phyloP scores from a whole-genome alignment of 768 basidiomycete species.

The Rickenella mellea region DNA sequence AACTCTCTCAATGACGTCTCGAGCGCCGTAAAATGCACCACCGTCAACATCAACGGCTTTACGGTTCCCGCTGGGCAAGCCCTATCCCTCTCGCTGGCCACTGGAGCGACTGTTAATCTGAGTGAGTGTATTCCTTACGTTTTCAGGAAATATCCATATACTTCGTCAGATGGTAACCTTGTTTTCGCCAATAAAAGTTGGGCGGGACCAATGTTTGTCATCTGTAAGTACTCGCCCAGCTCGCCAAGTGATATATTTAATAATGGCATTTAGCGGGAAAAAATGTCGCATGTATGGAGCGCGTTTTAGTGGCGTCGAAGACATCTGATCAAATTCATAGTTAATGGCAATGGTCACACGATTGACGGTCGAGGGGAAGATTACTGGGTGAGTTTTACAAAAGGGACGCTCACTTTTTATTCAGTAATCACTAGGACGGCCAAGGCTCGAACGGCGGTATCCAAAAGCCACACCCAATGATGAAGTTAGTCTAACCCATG shows the following conservation, averaged over 20 bases:
- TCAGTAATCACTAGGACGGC: slow-evolving; percentile 6
- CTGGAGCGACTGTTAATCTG: slow-evolving; percentile 49
- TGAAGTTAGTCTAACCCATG: slow-evolving; percentile 18
- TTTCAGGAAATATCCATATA: not conserved
- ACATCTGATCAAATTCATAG: not conserved
- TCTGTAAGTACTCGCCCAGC: slow-evolving; percentile 24
- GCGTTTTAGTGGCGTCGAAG: not conserved
- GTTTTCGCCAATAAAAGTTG: slow-evolving; percentile 42
- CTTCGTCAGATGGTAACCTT: slow-evolving; percentile 41
- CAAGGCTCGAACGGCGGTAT: slow-evolving; percentile 14
- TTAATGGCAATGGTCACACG: slow-evolving; percentile 29
- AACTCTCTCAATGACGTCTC: slow-evolving; percentile 42
- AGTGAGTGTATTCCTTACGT: slow-evolving; percentile 24
- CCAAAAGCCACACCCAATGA: slow-evolving; percentile 29
- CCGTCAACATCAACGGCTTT: slow-evolving; percentile 47
- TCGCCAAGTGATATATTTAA: not conserved
- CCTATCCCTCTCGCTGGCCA: slow-evolving; percentile 35
- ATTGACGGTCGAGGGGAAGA: slow-evolving; percentile 34
- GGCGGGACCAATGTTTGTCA: slow-evolving; percentile 44
- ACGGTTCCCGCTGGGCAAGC: slow-evolving; percentile 46
- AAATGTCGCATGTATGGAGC: slow-evolving; percentile 35
- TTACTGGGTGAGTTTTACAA: slow-evolving; percentile 30
- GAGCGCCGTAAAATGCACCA: slow-evolving; percentile 44
- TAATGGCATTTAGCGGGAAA: slow-evolving; percentile 18
- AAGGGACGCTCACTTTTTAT: not conserved